A percentile compares a stretch with the other conserved stretches of the same genome.
Evolutionary conservation across 192 early-diverging fungal genomes (phyloP).

Genomic region (Coemansia sp.): DNA sequence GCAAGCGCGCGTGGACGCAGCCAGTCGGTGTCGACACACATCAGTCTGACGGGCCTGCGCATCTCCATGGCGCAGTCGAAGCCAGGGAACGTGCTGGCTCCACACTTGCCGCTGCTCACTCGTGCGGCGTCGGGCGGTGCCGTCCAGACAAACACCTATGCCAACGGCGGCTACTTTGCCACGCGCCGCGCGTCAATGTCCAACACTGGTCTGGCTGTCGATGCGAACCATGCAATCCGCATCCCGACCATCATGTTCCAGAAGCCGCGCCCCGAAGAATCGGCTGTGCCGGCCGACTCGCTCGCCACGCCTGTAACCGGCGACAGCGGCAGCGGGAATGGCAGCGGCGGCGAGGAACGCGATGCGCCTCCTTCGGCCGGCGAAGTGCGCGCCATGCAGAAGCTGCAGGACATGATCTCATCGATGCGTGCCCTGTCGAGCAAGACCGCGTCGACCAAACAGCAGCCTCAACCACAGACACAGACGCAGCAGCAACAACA

Average conservation of each 20-base stretch:
- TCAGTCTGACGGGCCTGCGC: slow-evolving; percentile 25
- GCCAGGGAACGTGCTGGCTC: slow-evolving; percentile 35
- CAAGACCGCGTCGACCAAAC: neutral
- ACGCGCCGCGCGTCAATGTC: slow-evolving; percentile 43
- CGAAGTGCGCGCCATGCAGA: slow-evolving; percentile 33
- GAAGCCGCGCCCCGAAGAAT: slow-evolving; percentile 10
- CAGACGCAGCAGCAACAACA: neutral
- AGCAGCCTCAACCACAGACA: neutral
- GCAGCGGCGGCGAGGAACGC: neutral
- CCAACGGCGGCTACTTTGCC: slow-evolving; percentile 44
- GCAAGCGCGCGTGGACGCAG: slow-evolving; percentile 21
- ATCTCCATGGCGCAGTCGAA: slow-evolving; percentile 33
- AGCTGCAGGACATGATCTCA: slow-evolving; percentile 47
- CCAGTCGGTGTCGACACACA: slow-evolving; percentile 28
- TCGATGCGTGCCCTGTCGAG: slow-evolving; percentile 28
- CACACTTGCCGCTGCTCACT: slow-evolving; percentile 16
- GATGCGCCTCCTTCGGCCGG: neutral
- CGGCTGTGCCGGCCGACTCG: neutral
- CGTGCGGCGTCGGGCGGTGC: slow-evolving; percentile 1
- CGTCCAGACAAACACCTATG: slow-evolving; percentile 17
- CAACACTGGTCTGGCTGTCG: slow-evolving; percentile 38
- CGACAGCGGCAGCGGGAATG: neutral
- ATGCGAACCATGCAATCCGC: slow-evolving; percentile 44
- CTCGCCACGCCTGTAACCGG: neutral
- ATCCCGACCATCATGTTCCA: slow-evolving; percentile 49